These are phyloP conservation scores for Annulohypoxylon bovei DNA, from an alignment of 495 filamentous ascomycete genomes.

Conservation along the genomic window DNA sequence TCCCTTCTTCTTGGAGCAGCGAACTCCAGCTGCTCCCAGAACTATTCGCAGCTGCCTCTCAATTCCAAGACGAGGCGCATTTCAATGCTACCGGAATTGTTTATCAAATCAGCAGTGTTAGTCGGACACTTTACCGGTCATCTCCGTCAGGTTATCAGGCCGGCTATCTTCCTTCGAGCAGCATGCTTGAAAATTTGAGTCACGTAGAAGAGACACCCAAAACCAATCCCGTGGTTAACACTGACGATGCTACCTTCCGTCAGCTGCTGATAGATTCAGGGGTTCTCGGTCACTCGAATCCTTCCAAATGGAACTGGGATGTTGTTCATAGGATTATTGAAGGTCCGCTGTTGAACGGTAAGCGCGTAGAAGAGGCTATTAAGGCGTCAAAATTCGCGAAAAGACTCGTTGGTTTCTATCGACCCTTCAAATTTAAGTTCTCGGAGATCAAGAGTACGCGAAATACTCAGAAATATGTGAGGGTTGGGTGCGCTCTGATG, in stretches of 20 bases:
- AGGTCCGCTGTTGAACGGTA: conserved; percentile 90
- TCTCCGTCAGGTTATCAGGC: conserved; percentile 55
- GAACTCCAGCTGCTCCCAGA: conserved; percentile 86
- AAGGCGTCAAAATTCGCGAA: conserved; percentile 96
- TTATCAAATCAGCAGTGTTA: conserved; percentile 97
- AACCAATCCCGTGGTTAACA: conserved; percentile 72
- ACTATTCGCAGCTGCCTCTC: conserved; percentile 77
- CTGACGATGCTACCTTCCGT: conserved; percentile 90
- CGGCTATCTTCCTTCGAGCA: conserved; percentile 49
- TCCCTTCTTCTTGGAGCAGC: conserved; percentile 81
- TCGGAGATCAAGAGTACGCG: conserved; percentile 86
- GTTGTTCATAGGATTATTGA: conserved; percentile 90
- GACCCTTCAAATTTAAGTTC: conserved; percentile 96
- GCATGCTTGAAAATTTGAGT: conserved; percentile 52
- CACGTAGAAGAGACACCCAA: conserved; percentile 73
- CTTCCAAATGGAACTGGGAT: conserved; percentile 96
- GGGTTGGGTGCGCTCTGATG: conserved; percentile 86
- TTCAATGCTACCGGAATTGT: conserved; percentile 86
- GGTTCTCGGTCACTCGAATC: conserved; percentile 85
- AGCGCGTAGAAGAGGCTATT: conserved; percentile 92
- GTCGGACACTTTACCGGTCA: conserved; percentile 89
- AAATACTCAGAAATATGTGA: conserved; percentile 92
- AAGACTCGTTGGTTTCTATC: conserved; percentile 90
- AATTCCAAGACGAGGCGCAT: conserved; percentile 73
- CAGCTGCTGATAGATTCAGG: conserved; percentile 86